phyloP scores from a whole-genome alignment of 768 basidiomycete genomes.

The Solioccasus polychromus region DNA sequence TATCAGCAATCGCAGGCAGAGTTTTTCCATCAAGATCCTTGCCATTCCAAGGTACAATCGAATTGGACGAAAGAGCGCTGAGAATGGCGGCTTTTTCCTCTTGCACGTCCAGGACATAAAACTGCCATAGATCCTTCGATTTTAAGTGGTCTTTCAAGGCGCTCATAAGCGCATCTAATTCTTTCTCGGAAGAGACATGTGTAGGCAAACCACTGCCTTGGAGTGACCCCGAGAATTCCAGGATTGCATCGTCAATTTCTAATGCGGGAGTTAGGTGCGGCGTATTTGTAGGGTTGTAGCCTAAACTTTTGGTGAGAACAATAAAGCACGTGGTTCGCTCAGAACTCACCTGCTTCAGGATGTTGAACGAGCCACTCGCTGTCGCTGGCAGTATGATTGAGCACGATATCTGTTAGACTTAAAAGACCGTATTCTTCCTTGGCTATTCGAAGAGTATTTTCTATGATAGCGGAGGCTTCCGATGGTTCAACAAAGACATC shows the following conservation, averaged over 20 bases:
- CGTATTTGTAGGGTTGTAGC: slow-evolving; percentile 86
- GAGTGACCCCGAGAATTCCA: slow-evolving; percentile 75
- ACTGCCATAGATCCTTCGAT: slow-evolving; percentile 83
- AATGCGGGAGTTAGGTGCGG: slow-evolving; percentile 92
- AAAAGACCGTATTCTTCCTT: slow-evolving; percentile 85
- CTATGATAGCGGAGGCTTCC: slow-evolving; percentile 55
- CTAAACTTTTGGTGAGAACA: slow-evolving; percentile 37
- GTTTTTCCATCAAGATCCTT: slow-evolving; percentile 55
- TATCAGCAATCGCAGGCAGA: slow-evolving; percentile 62
- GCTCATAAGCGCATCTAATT: slow-evolving; percentile 63
- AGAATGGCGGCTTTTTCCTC: slow-evolving; percentile 58
- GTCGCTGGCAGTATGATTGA: slow-evolving; percentile 97
- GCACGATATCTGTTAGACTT: slow-evolving; percentile 90
- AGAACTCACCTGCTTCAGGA: slow-evolving; percentile 82
- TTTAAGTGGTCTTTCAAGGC: slow-evolving; percentile 64
- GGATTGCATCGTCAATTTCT: slow-evolving; percentile 84
- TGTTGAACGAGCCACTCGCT: slow-evolving; percentile 89
- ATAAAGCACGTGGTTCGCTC: not conserved
- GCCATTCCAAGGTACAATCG: slow-evolving; percentile 58
- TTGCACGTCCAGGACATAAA: slow-evolving; percentile 80
- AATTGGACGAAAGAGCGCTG: slow-evolving; percentile 28
- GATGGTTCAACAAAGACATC: slow-evolving; percentile 38
- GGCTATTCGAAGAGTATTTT: slow-evolving; percentile 64
- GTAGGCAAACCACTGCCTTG: slow-evolving; percentile 69
- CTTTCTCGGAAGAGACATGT: slow-evolving; percentile 55